phyloP scores from a whole-genome alignment of 2,329 filamentous ascomycete species.

The Monosporascus sp. region DNA sequence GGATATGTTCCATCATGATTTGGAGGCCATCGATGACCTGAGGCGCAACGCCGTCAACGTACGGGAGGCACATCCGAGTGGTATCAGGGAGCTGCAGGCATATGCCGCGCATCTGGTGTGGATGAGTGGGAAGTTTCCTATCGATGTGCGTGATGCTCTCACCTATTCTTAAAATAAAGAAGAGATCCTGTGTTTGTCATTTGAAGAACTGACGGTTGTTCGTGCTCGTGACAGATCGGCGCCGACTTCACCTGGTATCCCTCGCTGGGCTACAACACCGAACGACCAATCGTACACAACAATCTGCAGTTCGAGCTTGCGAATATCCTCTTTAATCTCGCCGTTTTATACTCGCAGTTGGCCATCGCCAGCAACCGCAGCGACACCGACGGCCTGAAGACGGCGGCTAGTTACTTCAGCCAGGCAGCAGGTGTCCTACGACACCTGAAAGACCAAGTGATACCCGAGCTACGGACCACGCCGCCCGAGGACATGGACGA shows the following conservation, averaged over 20 bases:
- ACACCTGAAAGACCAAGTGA: slow-evolving; percentile 69
- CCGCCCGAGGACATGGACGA: slow-evolving; percentile 96
- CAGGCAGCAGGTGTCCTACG: slow-evolving; percentile 78
- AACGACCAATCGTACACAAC: slow-evolving; percentile 62
- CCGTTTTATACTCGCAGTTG: slow-evolving; percentile 88
- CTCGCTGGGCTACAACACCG: slow-evolving; percentile 82
- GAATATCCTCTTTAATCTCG: slow-evolving; percentile 90
- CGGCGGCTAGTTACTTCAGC: slow-evolving; percentile 85
- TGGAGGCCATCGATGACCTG: slow-evolving; percentile 75
- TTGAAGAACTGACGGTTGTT: background rate
- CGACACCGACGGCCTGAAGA: slow-evolving; percentile 77
- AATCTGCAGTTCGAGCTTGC: slow-evolving; percentile 79
- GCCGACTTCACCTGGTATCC: slow-evolving; percentile 97
- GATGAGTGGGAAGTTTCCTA: slow-evolving; percentile 92
- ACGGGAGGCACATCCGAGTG: slow-evolving; percentile 80
- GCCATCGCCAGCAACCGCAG: slow-evolving; percentile 74
- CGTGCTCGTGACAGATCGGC: slow-evolving; percentile 58
- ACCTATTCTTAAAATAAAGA: slow-evolving; percentile 1
- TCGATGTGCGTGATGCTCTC: slow-evolving; percentile 60
- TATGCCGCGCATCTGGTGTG: slow-evolving; percentile 93
- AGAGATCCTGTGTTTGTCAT: no score
- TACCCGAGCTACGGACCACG: slow-evolving; percentile 77
- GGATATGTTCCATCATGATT: slow-evolving; percentile 89
- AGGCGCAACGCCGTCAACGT: slow-evolving; percentile 84
- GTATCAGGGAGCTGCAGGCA: slow-evolving; percentile 79